Base-by-base conservation (phyloP, 371 early-diverging fungal species). In the Mortierella sp. region DNA sequence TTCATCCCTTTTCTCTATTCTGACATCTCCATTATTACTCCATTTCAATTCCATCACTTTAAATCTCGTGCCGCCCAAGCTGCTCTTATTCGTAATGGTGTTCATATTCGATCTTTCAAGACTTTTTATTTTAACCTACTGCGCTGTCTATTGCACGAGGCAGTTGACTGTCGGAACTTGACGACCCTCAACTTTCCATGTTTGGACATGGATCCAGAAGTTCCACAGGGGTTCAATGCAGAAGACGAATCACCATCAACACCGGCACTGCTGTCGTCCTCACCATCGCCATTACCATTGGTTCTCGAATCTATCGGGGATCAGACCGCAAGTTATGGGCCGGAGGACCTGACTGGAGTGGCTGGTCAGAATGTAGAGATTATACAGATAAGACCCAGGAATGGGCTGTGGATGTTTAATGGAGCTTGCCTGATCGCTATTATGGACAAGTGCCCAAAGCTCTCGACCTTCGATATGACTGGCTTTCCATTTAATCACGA, bases 1-100 rank as follows among this genome's bases (percentile, higher is more conserved):
- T 66, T 56, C 32, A 67, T 58, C 47, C 64, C 71, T 1, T 43
- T 66, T 31, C 76, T 76, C 29, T 76, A 70, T 43, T 45, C 54
- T 19, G 26, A 29, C 62, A 70, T 76, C 35, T 13, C 35, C 37
- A 66, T 76, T 42, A 22, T 34, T 10, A 62, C 22, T 17, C 53
- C 34, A 4, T 35, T 55, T 32, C 70, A 70, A 64, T 70, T 70
- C 19, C 57, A 70, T 26, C 45, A 54, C 9, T 76, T 76, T 49
- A 22, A 31, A 1, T 29, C 57, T 0, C 35, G 47, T 23, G 55
- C 61, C 2, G 7, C 61, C 1, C 62, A 66, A 10, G 22, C n/a
- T 10, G 70, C 70, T 2, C 34, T 76, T 2, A 37, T 35, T 23
- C 42, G 55, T 17, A 35, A 76, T 32, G 53, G 60, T 29, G 45